Conservation (phyloP, 139 green algal species). For the Coelastrella sp. region DNA sequence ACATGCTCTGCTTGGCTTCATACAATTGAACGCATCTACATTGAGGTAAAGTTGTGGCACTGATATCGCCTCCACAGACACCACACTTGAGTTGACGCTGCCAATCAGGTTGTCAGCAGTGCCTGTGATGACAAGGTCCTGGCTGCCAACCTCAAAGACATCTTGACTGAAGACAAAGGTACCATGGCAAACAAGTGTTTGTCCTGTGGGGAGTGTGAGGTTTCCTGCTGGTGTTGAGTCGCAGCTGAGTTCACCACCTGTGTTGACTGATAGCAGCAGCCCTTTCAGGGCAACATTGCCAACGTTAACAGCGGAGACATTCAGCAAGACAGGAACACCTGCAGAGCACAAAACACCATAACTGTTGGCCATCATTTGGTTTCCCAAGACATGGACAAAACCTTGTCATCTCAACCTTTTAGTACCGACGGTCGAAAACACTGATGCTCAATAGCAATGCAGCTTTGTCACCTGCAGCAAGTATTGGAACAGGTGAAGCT, state of each 20-base stretch:
- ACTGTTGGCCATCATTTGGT: not conserved
- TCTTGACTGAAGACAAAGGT: not conserved
- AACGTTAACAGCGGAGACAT: not conserved
- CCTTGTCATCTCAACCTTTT: not conserved
- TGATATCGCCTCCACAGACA: no score
- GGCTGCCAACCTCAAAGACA: not conserved
- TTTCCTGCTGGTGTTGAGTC: not conserved
- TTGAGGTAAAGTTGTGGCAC: not conserved
- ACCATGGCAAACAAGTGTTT: not conserved
- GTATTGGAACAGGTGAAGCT: not conserved
- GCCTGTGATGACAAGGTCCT: not conserved
- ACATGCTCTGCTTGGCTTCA: not conserved
- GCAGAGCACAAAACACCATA: not conserved
- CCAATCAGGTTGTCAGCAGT: not conserved
- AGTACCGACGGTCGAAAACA: not conserved
- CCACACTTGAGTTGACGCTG: not conserved
- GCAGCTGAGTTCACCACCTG: not conserved
- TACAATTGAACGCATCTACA: conserved; percentile 1
- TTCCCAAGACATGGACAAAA: not conserved
- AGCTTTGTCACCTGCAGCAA: not conserved
- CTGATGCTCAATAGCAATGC: no score
- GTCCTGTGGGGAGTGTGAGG: not conserved
- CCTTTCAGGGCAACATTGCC: not conserved
- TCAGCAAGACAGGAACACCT: not conserved
- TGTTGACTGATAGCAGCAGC: not conserved